Evolutionary conservation across 345 rosid species (phyloP).

Genomic region (Eucalyptus tenuipes): DNA sequence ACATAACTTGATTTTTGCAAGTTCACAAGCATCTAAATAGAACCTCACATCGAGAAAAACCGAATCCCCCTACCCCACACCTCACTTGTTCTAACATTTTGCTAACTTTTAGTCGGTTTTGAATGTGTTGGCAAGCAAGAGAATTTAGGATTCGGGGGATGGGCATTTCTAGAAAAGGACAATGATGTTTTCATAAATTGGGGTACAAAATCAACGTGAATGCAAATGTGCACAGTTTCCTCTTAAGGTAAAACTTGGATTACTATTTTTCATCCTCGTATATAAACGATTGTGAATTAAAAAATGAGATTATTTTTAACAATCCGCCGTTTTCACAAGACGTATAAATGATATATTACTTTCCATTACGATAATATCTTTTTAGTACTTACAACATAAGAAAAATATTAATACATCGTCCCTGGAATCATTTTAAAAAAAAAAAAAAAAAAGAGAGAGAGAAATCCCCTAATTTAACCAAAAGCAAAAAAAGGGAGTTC

Average conservation of each 20-base stretch:
- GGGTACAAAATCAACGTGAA: neutral
- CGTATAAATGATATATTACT: neutral
- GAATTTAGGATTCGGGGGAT: accelerated
- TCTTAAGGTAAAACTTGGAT: accelerated
- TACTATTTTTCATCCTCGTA: accelerated
- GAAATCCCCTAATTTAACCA: neutral
- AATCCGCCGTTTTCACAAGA: accelerated
- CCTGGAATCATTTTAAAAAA: neutral
- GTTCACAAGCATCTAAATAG: neutral
- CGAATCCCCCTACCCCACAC: neutral
- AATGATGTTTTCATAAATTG: neutral
- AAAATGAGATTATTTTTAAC: neutral
- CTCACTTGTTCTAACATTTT: neutral
- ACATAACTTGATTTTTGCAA: neutral
- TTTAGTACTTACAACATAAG: neutral
- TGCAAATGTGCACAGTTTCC: neutral
- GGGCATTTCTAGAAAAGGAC: neutral
- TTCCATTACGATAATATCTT: neutral
- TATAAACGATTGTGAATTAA: neutral
- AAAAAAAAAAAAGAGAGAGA: too few species aligned
- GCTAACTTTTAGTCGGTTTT: too few species aligned
- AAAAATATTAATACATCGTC: neutral
- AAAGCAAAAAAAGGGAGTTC: neutral
- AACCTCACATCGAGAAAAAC: neutral
- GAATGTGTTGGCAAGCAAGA: neutral